These are phyloP conservation scores for Eucalyptus cloeziana DNA, from an alignment of 345 rosid genomes.

Conservation along the genomic window DNA sequence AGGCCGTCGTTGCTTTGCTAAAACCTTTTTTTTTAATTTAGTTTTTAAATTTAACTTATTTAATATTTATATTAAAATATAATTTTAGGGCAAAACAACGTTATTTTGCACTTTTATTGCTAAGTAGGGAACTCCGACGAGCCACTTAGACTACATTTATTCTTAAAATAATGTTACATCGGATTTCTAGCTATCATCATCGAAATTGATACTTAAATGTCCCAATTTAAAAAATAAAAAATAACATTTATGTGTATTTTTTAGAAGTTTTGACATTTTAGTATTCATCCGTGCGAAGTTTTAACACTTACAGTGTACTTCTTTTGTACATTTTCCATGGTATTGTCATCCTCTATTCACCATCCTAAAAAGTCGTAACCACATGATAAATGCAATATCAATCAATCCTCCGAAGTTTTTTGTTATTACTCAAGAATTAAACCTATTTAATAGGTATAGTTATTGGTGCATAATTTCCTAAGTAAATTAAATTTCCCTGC, in stretches of 20 bases:
- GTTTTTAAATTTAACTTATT: no score
- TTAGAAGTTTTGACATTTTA: no score
- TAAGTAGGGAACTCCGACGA: no score
- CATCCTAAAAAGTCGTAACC: background rate
- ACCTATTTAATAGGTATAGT: background rate
- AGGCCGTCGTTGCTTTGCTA: no score
- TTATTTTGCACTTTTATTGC: no score
- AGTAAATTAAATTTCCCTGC: background rate
- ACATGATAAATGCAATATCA: background rate
- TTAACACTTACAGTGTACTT: rapidly evolving
- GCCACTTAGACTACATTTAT: no score
- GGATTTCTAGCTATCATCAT: no score
- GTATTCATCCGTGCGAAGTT: background rate
- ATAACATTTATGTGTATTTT: background rate
- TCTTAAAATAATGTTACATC: no score
- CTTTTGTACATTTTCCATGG: background rate
- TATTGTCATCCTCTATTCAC: background rate
- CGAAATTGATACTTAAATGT: background rate
- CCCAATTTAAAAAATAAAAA: background rate
- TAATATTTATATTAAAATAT: no score
- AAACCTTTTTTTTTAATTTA: no score
- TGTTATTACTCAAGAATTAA: background rate
- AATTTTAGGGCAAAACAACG: no score
- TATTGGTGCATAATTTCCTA: background rate
- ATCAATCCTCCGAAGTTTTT: background rate